Evolutionary conservation across 192 early-diverging fungal genomes (phyloP), one percentile per base, ranked within the genome.

Genomic region (Phycomyces blakesleeanus): DNA sequence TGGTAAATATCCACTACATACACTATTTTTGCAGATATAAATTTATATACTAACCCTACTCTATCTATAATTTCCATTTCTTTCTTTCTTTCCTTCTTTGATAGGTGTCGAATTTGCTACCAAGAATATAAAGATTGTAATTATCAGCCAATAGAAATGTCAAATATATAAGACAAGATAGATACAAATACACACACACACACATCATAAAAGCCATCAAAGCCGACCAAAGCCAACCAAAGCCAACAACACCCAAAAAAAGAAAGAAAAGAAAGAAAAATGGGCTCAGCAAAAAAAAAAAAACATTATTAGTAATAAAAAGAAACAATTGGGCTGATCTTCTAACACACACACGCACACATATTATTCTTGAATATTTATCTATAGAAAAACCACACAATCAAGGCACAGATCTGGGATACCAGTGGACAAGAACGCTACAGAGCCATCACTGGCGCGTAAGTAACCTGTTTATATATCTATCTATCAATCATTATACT

Each of bases 371-470:
- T n/a, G n/a, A n/a, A n/a, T n/a, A n/a, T n/a, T n/a, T n/a, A n/a
- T n/a, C n/a, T n/a, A 26, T 47, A 65, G 63, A 54, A 40, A 24
- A 41, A 65, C 21, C 63, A 65, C 49, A 37, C 49, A 16, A 65
- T 65, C 27, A 65, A 65, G 11, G 54, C 55, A 47, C 78, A 87
- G 61, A 87, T 88, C 51, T 90, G 87, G 89, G 89, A 91, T 62
- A 91, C 89, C 15, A 91, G 92, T 62, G 95, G 95, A 21, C 95
- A 98, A 79, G 95, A 98, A 72, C 81, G 95, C 47, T 98, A 96
- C 76, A 89, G 93, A 63, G 79, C 79, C 16, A 81, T 96, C 87
- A 67, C 84, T 85, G 68, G 93, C 82, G 63, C 94, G 88, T 67
- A 83, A 69, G 56, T 50, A 38, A 40, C 29, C 7, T 34, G 29